Percentiles rank a stretch among this genome's conserved stretches.
Conservation (phyloP, 78 protist genomes). For the Guillardia theta region DNA sequence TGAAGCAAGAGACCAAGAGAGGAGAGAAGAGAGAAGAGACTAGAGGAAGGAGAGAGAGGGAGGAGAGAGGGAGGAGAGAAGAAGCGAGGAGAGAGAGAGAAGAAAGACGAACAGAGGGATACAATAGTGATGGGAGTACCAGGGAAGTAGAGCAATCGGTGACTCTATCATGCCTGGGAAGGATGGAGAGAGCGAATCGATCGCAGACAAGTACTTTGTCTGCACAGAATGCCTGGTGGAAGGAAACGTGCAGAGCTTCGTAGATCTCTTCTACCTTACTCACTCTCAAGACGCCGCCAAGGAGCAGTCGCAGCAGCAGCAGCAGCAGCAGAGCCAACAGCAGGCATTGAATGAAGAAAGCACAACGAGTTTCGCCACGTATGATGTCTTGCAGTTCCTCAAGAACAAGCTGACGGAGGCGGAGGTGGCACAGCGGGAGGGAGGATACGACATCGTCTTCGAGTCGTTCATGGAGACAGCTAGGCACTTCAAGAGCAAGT, state of each 20-base stretch:
- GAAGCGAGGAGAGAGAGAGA: no score
- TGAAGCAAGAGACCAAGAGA: no score
- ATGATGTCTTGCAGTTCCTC: not conserved
- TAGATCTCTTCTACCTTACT: conserved; percentile 12
- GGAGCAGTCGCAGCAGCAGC: not conserved
- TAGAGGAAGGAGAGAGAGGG: no score
- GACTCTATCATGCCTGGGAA: no score
- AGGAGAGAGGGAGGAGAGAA: no score
- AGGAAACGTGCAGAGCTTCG: conserved; percentile 18
- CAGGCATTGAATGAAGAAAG: not conserved
- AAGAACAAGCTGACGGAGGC: not conserved
- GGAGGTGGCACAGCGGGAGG: not conserved
- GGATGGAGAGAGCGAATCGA: conserved; percentile 3
- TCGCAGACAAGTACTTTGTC: conserved; percentile 35
- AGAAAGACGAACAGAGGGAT: no score
- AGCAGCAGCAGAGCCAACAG: not conserved
- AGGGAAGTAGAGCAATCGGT: no score
- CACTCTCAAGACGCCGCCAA: not conserved
- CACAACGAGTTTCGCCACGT: not conserved
- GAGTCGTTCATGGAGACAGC: not conserved
- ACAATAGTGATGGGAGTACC: no score
- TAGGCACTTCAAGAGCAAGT: not conserved
- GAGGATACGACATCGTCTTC: not conserved
- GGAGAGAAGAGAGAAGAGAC: no score
- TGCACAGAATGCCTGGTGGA: conserved; percentile 27